Conservation (phyloP, 2,329 filamentous ascomycete species). For the Fusarium azukiicola region DNA sequence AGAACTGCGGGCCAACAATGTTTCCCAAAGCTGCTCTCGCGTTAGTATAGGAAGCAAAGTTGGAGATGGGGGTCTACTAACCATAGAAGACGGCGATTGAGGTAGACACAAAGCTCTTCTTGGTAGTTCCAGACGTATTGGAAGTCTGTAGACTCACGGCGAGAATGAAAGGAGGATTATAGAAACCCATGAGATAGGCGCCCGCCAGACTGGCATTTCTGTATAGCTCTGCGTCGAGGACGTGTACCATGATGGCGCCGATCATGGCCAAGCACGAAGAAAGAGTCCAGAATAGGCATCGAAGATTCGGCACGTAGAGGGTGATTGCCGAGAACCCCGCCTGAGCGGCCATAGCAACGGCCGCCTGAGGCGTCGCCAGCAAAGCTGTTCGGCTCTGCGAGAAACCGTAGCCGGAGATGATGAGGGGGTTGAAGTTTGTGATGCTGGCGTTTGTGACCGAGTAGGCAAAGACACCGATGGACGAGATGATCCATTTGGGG, state of each 20-base stretch:
- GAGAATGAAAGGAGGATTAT: conserved; percentile 57
- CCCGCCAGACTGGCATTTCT: conserved; percentile 55
- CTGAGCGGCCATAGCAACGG: conserved; percentile 56
- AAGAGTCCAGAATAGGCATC: conserved; percentile 57
- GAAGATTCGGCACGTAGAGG: conserved; percentile 54
- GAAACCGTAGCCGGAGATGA: conserved; percentile 76
- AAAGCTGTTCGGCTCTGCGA: conserved; percentile 53
- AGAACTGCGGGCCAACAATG: conserved; percentile 58
- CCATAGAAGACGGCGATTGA: conserved; percentile 56
- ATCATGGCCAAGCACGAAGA: conserved; percentile 49
- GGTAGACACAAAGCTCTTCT: conserved; percentile 57
- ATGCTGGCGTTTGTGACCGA: conserved; percentile 85
- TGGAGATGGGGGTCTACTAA: neutral
- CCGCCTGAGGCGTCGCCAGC: conserved; percentile 59
- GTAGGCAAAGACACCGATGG: conserved; percentile 71
- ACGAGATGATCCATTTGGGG: conserved; percentile 53
- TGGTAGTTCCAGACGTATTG: conserved; percentile 56
- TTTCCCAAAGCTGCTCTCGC: conserved; percentile 52
- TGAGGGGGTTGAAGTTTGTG: conserved; percentile 80
- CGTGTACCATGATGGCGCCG: conserved; percentile 54
- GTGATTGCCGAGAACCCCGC: conserved; percentile 50
- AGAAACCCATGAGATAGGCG: conserved; percentile 60
- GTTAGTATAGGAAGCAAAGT: neutral
- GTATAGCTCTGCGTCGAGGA: conserved; percentile 36
- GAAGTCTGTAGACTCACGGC: conserved; percentile 57